These are phyloP conservation scores for Ogataea saltuana DNA, from an alignment of 805 yeast genomes.

Conservation along the genomic window DNA sequence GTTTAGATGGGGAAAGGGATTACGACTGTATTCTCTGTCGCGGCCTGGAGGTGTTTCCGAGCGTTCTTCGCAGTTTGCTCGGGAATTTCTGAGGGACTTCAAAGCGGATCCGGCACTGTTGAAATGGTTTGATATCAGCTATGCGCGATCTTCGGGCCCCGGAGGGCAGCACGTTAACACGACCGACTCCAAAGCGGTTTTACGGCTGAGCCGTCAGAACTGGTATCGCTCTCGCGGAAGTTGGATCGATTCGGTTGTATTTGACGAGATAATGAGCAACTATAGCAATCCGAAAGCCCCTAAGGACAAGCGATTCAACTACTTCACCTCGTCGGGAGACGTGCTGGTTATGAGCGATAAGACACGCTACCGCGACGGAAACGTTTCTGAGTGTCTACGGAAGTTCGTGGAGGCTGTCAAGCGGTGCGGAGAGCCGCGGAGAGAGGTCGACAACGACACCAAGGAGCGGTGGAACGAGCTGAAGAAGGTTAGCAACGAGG, in stretches of 20 bases:
- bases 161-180: constrained; percentile 67
- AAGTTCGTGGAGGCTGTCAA: constrained; percentile 46
- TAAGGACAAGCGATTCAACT: constrained; percentile 24
- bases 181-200: constrained; percentile 49
- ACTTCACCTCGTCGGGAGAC: constrained; percentile 31
- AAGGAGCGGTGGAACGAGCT: constrained; percentile 43
- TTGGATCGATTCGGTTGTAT: constrained; percentile 44
- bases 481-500: constrained; percentile 26
- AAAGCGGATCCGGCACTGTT: constrained; percentile 7
- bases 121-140: constrained; percentile 38
- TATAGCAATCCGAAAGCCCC: constrained; percentile 21
- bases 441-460: constrained; percentile 43
- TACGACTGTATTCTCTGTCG: too few species aligned
- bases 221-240: constrained; percentile 41
- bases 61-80: too few species aligned
- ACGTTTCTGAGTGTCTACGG: constrained; percentile 46
- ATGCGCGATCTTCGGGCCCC: constrained; percentile 55
- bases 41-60: too few species aligned
- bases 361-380: constrained; percentile 45
- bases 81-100: background rate
- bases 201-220: constrained; percentile 35
- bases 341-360: constrained; percentile 27
- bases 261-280: constrained; percentile 35
- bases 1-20: background rate
- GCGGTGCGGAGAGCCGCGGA: constrained; percentile 38